Base-by-base conservation (phyloP, 2,329 filamentous ascomycete genomes). In the Falciphora oryzae region DNA sequence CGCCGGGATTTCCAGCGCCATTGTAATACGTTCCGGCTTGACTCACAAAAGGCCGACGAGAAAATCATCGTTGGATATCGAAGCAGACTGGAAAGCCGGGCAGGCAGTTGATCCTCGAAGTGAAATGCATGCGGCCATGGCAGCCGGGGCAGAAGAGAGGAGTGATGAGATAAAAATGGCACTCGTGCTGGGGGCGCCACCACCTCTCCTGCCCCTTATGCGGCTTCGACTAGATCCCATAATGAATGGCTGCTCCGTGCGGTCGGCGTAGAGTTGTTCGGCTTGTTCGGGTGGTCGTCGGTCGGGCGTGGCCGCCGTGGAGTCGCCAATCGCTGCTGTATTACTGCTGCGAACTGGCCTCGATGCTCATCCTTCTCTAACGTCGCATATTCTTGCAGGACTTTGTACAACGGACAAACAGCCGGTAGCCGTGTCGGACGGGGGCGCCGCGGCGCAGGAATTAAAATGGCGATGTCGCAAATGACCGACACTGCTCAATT, bases 91-190 rank as follows among this genome's bases (percentile, higher is more conserved):
- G 75, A 93, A 96, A 3, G 91, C 89, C 60, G 88, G 81, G 76
- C 92, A 96, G 64, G 82, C 77, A 6, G 81, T 88, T 38, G 92
- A 94, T 67, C 83, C 87, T 65, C 84, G 77, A 50, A 96, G 82
- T 32, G 91, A 88, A 70, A 95, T 84, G 74, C 92, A 83, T 32
- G 70, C 70, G 5, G 75, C 69, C 71, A 75, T 76, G 62, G 71
- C 67, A 29, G 68, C 65, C 27, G 70, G 75, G 81, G 74, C 77
- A 73, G 72, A 68, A 50, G 73, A 73, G 57, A 77, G 66, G 50
- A 71, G 62, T 62, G 70, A 68, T 50, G 61, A 53, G 32, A 73
- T 57, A 28, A 73, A 62, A 22, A 70, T 58, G 22, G 58, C 61
- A 57, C 64, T 67, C 29, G 66, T 65, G 57, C 64, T 69, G 3